Evolutionary conservation across 139 green algal genomes (phyloP).

Genomic region (Chlamydomonas incerta): DNA sequence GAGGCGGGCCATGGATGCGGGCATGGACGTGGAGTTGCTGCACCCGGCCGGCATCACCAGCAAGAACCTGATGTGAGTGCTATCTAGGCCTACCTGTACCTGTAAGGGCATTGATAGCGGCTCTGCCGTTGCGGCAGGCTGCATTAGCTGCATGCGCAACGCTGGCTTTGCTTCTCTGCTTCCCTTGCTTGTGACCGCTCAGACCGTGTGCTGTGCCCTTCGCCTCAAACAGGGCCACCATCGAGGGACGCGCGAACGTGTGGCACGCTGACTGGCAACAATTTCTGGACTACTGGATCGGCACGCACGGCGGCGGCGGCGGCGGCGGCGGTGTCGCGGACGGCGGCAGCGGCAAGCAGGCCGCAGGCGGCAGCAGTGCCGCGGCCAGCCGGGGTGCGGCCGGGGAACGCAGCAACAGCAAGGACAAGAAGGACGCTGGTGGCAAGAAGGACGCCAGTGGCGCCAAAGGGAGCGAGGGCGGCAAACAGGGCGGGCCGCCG

Average conservation of each 20-base stretch:
- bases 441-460: neutral
- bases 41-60: neutral
- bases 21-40: conserved; percentile 24
- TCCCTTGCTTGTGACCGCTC: too few species aligned
- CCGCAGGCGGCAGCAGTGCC: neutral
- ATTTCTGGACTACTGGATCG: conserved; percentile 22
- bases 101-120: too few species aligned
- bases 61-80: neutral
- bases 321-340: neutral
- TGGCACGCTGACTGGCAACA: conserved; percentile 23
- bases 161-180: too few species aligned
- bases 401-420: too few species aligned
- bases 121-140: too few species aligned
- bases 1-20: neutral
- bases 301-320: neutral
- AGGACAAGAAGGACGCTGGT: neutral
- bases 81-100: too few species aligned
- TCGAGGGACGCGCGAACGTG: neutral
- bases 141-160: too few species aligned
- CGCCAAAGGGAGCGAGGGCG: too few species aligned
- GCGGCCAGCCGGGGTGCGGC: too few species aligned
- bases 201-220: too few species aligned
- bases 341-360: neutral
- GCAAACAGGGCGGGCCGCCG: too few species aligned
- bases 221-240: neutral